phyloP scores from a whole-genome alignment of 2,329 filamentous ascomycete species.

The Cercospora sp. region DNA sequence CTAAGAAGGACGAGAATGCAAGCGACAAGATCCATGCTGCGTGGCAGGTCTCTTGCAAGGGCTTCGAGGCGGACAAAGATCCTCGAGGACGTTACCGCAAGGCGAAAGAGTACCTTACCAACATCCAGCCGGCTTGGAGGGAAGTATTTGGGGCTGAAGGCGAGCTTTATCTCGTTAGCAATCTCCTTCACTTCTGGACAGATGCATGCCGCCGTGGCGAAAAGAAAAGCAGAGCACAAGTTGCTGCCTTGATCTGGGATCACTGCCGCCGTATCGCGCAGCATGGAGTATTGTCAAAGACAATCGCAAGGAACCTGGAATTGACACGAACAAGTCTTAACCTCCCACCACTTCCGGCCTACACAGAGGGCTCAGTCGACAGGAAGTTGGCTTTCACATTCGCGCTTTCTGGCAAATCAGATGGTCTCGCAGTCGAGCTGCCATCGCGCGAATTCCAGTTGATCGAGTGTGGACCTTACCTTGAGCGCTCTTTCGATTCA shows the following conservation, averaged over 20 bases:
- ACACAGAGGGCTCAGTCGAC: constrained; percentile 23
- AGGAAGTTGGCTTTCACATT: constrained; percentile 50
- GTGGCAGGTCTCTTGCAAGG: constrained; percentile 50
- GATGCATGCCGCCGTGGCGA: constrained; percentile 41
- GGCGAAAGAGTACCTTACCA: constrained; percentile 51
- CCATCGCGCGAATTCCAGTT: constrained; percentile 65
- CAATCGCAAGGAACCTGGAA: constrained; percentile 42
- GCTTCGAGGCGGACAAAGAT: constrained; percentile 51
- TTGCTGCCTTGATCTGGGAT: constrained; percentile 53
- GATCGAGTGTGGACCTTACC: constrained; percentile 67
- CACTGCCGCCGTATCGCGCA: constrained; percentile 44
- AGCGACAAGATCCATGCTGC: constrained; percentile 45
- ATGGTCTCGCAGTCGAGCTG: constrained; percentile 38
- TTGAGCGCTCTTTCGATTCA: constrained; percentile 73
- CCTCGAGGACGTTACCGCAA: constrained; percentile 52
- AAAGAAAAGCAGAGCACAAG: constrained; percentile 41
- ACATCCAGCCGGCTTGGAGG: constrained; percentile 44
- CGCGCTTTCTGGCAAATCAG: constrained; percentile 35
- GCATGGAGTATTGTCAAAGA: constrained; percentile 45
- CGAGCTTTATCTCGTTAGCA: constrained; percentile 53
- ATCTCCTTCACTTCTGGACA: constrained; percentile 53
- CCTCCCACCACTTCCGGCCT: constrained; percentile 41
- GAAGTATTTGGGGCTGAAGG: constrained; percentile 49
- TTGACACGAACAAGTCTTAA: constrained; percentile 43
- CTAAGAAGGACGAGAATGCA: constrained; percentile 45